Evolutionary conservation across 2,329 filamentous ascomycete species (phyloP), one percentile per base, ranked within the genome.

Genomic region (Berkeleyomyces basicola): DNA sequence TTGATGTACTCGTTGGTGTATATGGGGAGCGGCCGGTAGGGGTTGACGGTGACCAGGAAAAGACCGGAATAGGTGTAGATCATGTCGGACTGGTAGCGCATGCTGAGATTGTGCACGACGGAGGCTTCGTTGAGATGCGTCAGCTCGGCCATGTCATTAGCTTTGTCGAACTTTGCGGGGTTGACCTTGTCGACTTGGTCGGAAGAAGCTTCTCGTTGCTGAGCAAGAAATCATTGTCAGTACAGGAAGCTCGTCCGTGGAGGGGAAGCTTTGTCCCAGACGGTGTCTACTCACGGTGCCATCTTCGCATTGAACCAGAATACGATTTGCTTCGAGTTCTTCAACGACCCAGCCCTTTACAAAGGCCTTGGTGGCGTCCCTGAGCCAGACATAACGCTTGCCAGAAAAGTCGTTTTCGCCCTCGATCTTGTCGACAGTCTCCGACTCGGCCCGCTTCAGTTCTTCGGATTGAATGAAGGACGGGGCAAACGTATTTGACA

Each of bases 381-480:
- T 88, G 71, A 99, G 78, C 95, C 93, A 99, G 67, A 99, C 91
- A 77, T 97, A 99, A 77, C 93, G 84, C 76, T 95, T 97, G 63
- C 93, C 95, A 0, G 93, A 99, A 73, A 99, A 97, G 78, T 99
- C 93, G 72, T 96, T 97, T 71, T 96, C 92, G 66, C 93, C 93
- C 74, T 99, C 95, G 65, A 96, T 90, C 16, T 89, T 87, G 59
- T 78, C 78, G 14, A 86, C 80, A 9, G 76, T 70, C 67, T 84
- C 82, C 60, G 78, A 73, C 42, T 74, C 76, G 43, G 77, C 74
- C 67, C 83, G 80, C 37, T 61, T 55, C 73, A 88, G 77, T 67
- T 91, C 88, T 67, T 95, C 90, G 0, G 85, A 83, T 72, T 92
- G 93, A 75, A 99, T 97, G 73, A 99, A 99, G 7, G 90, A 88